Conservation (phyloP, 2,329 filamentous ascomycete species). For the Penicillium sp. region DNA sequence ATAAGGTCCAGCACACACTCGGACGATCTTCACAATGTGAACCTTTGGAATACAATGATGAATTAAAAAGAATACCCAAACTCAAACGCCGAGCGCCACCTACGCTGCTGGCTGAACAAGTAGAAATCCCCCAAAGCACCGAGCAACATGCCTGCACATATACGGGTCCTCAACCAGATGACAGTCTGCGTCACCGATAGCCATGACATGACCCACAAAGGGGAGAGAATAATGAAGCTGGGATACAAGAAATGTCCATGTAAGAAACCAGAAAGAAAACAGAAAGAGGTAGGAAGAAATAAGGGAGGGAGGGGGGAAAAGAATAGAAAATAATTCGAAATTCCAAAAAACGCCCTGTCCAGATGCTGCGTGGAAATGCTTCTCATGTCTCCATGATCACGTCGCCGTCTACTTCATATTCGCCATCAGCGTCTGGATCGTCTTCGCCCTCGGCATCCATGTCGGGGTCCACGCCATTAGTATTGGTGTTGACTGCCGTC, state of each 20-base stretch:
- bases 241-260: slow-evolving; percentile 6
- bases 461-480: slow-evolving; percentile 27
- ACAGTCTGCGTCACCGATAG: neutral
- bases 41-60: slow-evolving; percentile 8
- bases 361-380: slow-evolving; percentile 22
- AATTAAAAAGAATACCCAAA: slow-evolving; percentile 10
- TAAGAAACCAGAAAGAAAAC: slow-evolving; percentile 6
- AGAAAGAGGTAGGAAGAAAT: slow-evolving; percentile 1
- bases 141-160: slow-evolving; percentile 2
- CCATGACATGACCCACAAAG: neutral
- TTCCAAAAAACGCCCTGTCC: slow-evolving; percentile 28
- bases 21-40: neutral
- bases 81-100: slow-evolving; percentile 19
- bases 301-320: slow-evolving; percentile 8
- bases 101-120: slow-evolving; percentile 26
- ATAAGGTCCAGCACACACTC: no score
- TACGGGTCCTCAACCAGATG: slow-evolving; percentile 1
- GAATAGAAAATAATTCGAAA: slow-evolving; percentile 9
- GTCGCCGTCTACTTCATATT: slow-evolving; percentile 31
- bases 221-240: slow-evolving; percentile 6
- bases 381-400: slow-evolving; percentile 36
- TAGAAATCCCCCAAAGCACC: slow-evolving; percentile 10
- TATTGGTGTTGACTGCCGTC: neutral
- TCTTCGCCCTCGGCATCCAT: slow-evolving; percentile 30
- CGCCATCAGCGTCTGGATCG: slow-evolving; percentile 32